Evolutionary conservation across 2,329 filamentous ascomycete genomes (phyloP), one percentile per base, ranked within the genome.

Genomic region (Beauveria medogensis): DNA sequence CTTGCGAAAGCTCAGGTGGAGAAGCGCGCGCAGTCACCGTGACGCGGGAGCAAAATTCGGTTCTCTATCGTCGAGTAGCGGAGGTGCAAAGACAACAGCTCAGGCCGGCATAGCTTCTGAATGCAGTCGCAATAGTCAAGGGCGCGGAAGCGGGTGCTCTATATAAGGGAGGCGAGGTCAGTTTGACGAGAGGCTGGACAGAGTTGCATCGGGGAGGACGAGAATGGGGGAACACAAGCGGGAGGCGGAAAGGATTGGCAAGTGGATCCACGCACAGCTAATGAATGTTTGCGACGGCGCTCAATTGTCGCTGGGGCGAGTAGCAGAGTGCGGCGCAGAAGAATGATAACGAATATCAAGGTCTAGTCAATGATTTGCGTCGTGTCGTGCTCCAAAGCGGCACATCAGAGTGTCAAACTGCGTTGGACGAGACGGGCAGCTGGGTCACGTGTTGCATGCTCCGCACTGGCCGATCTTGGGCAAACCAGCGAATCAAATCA

Each of bases 391-490:
- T 58, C 30, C 34, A 22, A 43, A 37, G 46, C 55, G 18, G 34
- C 37, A 43, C 40, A 34, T 26, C 24, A 44, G 16, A 46, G 59
- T 44, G 52, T 61, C 47, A 51, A 61, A 61, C 44, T 61, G 59
- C 53, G 53, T 52, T 61, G 59, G 53, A 56, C 51, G 54, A 37
- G 18, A 26, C 30, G 26, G 53, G 34, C 46, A 63, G 61, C 40
- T 47, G 46, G 20, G 57, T 67, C 65, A 67, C 65, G 65, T 67
- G 65, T 10, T 40, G 3, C 3, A 12, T 50, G 53, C 59, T 57
- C 53, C 59, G 47, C 54, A 61, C 37, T 41, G 46, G 44, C 52
- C 51, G 44, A 55, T 55, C 34, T 41, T 60, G 57, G 57, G 26
- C 44, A 47, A 40, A 16, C 41, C 47, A 34, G 37, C 47, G 16